Base-by-base conservation (phyloP, 1,139 yeast species). In the Taphrina populina region DNA sequence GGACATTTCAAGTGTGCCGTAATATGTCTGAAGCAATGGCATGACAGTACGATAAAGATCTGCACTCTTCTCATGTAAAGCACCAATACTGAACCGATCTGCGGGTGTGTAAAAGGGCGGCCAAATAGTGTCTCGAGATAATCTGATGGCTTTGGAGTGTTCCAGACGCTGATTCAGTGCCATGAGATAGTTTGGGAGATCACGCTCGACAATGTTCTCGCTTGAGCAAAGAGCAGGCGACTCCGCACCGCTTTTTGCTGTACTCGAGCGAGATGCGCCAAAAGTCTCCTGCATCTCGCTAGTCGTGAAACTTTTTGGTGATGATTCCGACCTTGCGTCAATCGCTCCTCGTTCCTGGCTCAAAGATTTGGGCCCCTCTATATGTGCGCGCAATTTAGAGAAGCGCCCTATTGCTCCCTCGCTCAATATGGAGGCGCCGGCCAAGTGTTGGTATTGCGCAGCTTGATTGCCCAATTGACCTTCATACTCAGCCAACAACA, bases 401-500 rank as follows among this genome's bases (percentile, higher is more conserved):
- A 45, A 45, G 2, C 52, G 39, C 7, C 24, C 10, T 8, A 13
- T 32, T 10, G 52, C 52, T 24, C 32, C 33, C 3, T 30, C 21
- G 19, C 54, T 39, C 39, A 49, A 26, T 3, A 27, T 32, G 8
- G 43, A 39, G 34, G 54, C 54, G n/a, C 54, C 54, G 10, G 24
- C 54, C 10, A 49, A 15, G 23, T 49, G 54, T 19, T 23, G 45
- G 7, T 40, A 40, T 24, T 32, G 29, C 10, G 54, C 35, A 6
- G 29, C 46, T 19, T 37, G 37, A 17, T 49, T 37, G 7, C 39
- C 54, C 10, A 20, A 29, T 29, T 49, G 54, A 7, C 26, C 21
- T 17, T 49, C 54, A 15, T 49, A 49, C 11, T 49, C 54, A 2
- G 54, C 41, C 23, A 49, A 17, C n/a, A 49, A 33, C 21, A 49